Base-by-base conservation (phyloP, 257 asterid genomes). In the Coffea canephora region DNA sequence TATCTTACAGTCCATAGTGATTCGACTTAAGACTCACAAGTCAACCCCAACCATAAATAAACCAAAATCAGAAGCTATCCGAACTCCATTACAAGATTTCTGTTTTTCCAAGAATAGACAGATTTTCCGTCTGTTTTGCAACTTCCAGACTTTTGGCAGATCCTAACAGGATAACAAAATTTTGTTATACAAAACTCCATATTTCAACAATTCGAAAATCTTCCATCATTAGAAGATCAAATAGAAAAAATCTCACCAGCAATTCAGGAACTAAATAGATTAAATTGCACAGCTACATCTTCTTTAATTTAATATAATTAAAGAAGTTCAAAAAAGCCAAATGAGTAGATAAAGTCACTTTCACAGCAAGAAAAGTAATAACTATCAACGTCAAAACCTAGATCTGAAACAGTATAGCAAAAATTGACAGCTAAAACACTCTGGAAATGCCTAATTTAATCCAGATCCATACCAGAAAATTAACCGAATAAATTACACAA, bases 361-460 rank as follows among this genome's bases (percentile, higher is more conserved):
- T 62, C 81, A 50, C 62, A 50, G 13, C 55, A 68, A 7, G 19
- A 23, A 25, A 77, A 6, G 61, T 27, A 45, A 45, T 11, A 72
- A 61, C 59, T 64, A 50, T 36, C 76, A 36, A 36, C 67, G 64
- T 34, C n/a, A 5, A 73, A 73, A 36, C 34, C 31, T 48, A 73
- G 83, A 79, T 79, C 83, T 79, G 68, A 13, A 49, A 19, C 73
- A 18, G 59, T 25, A 48, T 39, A 31, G 15, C 73, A 64, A 3
- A 19, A 79, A 71, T 6, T 49, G 41, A 61, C 36, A 46, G 45
- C 25, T 39, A 13, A 11, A 71, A 57, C 25, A 46, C 10, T 6
- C 10, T 16, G 14, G 19, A 62, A 68, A 50, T 9, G 61, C 67
- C 7, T 31, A 68, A 49, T 31, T 69, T 11, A 64, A 79, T n/a